Evolutionary conservation across 164 flowering plant species (phyloP), one percentile per base, ranked within the genome.

Genomic region (Berberis thunbergii): DNA sequence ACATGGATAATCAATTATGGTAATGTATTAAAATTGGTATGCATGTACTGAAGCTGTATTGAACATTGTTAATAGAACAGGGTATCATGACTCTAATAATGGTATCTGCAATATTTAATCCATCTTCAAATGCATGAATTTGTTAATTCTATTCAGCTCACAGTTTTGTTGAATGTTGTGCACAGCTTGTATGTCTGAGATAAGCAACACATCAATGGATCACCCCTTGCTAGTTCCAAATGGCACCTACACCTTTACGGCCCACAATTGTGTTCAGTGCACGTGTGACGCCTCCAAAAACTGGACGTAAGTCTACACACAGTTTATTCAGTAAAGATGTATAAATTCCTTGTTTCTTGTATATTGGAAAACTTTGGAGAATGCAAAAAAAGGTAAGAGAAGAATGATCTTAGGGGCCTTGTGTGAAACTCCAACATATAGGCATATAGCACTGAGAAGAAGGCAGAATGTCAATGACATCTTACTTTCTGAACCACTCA

Each of bases 261-360:
- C 96, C 3, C 70, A 76, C 62, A 72, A 70, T 60, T 89, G 93
- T 53, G 78, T 89, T n/a, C 74, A 55, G 71, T 89, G 96, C 87
- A 66, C 45, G 41, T 86, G 92, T 60, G 67, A 67, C 50, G 45
- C 81, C 4, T 66, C 81, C 2, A 70, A 65, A 49, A 73, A 76
- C 71, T 80, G 66, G 72, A 77, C 70, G 96, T 86, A 75, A 84
- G 87, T 71, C 10, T 52, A 52, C 49, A 10, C 13, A 52, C 54
- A 52, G 1, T 7, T 52, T 7, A 10, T 11, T 52, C 11, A 52
- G 54, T 7, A 10, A 0, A 52, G 10, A 1, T 7, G 3, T 10
- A 26, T 12, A 7, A 7, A 11, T 10, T 7, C 3, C 3, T 52
- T 52, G n/a, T 26, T 26, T 26, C 26, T 26, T 26, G 26, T 26